Evolutionary conservation across 768 basidiomycete species (phyloP).

Genomic region (Leccinum pellstonianum): DNA sequence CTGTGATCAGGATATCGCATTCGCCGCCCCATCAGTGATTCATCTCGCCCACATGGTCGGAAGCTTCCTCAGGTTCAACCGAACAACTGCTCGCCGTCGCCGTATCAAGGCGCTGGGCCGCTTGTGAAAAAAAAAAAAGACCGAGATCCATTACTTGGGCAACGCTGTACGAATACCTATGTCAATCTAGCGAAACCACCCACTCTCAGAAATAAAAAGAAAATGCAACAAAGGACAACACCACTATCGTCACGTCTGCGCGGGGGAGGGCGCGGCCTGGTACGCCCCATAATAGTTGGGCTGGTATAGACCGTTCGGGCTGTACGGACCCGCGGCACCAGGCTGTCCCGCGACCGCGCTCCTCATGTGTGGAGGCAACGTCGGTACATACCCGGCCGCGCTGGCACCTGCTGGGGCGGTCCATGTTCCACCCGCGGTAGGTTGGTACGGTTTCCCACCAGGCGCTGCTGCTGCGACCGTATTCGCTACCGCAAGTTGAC

Average conservation of each 20-base stretch:
- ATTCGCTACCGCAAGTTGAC: constrained; percentile 55
- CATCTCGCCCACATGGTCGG: background rate
- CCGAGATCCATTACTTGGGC: constrained; percentile 18
- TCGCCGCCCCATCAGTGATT: background rate
- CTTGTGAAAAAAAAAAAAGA: background rate
- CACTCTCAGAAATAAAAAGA: background rate
- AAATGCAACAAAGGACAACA: background rate
- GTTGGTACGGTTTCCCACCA: constrained; percentile 32
- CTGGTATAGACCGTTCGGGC: constrained; percentile 23
- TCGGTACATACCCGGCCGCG: constrained; percentile 34
- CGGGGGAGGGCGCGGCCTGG: constrained; percentile 32
- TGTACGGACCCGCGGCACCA: constrained; percentile 19
- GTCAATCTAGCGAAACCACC: constrained; percentile 21
- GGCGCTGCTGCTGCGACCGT: constrained; percentile 40
- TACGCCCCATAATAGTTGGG: constrained; percentile 35
- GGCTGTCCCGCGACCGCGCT: constrained; percentile 26
- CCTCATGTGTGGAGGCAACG: constrained; percentile 44
- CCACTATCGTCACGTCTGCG: constrained; percentile 23
- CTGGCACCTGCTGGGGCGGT: constrained; percentile 26
- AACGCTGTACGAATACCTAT: constrained; percentile 14
- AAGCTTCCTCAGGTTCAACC: background rate
- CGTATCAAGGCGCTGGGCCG: background rate
- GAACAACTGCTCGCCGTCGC: background rate
- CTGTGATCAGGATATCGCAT: background rate
- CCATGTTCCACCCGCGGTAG: constrained; percentile 25